Percentiles rank a stretch among this genome's conserved stretches.
phyloP scores from a whole-genome alignment of 805 yeast species.

The Ogataea methanolica region DNA sequence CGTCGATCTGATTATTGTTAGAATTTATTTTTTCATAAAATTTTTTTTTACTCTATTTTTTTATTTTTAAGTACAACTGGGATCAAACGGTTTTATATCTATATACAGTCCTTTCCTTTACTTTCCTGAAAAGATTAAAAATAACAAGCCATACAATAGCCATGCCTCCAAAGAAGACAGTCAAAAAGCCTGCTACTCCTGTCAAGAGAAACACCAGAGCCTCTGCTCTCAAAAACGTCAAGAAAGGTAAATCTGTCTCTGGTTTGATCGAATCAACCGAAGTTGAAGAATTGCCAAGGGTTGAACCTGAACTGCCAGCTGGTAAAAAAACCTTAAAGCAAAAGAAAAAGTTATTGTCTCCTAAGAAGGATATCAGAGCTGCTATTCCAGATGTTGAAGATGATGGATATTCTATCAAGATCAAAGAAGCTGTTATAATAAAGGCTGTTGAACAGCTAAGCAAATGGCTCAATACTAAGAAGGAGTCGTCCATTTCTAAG shows the following conservation, averaged over 20 bases:
- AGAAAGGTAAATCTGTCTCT: slow-evolving; percentile 14
- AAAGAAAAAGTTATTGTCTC: neutral
- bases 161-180: slow-evolving; percentile 19
- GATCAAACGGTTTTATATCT: no score
- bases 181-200: slow-evolving; percentile 11
- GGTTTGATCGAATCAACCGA: slow-evolving; percentile 4
- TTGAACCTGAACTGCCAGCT: neutral
- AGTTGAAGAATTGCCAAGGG: neutral
- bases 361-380: slow-evolving; percentile 5
- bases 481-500: slow-evolving; percentile 30
- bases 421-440: slow-evolving; percentile 25
- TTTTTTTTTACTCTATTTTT: no score
- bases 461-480: slow-evolving; percentile 44
- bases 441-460: slow-evolving; percentile 64
- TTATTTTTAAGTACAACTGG: no score
- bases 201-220: slow-evolving; percentile 3
- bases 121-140: neutral
- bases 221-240: slow-evolving; percentile 13
- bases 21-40: no score
- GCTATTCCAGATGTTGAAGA: neutral
- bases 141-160: neutral
- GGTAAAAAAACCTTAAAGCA: slow-evolving; percentile 1
- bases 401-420: slow-evolving; percentile 5
- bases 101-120: neutral
- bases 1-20: no score